Evolutionary conservation across 2,329 filamentous ascomycete genomes (phyloP), one percentile per base, ranked within the genome.

Genomic region (Paecilomyces variotii): DNA sequence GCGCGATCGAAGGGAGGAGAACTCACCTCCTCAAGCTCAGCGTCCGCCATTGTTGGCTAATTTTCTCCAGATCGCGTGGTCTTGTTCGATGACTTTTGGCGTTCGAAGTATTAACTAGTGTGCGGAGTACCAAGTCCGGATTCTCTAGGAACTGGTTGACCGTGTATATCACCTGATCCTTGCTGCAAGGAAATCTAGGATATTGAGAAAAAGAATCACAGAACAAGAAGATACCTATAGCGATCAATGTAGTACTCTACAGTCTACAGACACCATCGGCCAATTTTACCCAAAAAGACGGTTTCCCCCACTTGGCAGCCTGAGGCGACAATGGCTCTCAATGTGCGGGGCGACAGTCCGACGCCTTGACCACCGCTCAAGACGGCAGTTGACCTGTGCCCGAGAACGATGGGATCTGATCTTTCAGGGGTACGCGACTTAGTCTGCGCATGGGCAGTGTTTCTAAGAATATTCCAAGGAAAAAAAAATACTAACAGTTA

Each of bases 11-110:
- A n/a, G 6, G 14, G 14, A 14, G 4, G 35, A 14, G 12, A n/a
- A 39, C 68, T 61, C 65, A 83, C 82, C 74, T 86, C 83, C 71
- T 87, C 85, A 59, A 88, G 77, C 70, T 88, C 85, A 66, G 83
- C 79, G 78, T 88, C 85, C 30, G 82, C 82, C 85, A 88, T 88
- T 56, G 39, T 73, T 58, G 51, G 28, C 3, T 12, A n/a, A 35
- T 57, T 54, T 59, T 51, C 34, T 26, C 11, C 12, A 34, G 54
- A 55, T 19, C 32, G 54, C 26, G 39, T 35, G 28, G n/a, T 39
- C 14, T 35, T 39, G 54, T 28, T 52, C 25, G 50, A 52, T 52
- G 50, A 28, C 24, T 26, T 26, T 52, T 9, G 50, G 50, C 24
- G 49, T 52, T 28, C 10, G 50, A 10, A 28, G 27, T 28, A 19